Conservation (phyloP, 2,329 filamentous ascomycete species). For the Aspergillus amoenus region DNA sequence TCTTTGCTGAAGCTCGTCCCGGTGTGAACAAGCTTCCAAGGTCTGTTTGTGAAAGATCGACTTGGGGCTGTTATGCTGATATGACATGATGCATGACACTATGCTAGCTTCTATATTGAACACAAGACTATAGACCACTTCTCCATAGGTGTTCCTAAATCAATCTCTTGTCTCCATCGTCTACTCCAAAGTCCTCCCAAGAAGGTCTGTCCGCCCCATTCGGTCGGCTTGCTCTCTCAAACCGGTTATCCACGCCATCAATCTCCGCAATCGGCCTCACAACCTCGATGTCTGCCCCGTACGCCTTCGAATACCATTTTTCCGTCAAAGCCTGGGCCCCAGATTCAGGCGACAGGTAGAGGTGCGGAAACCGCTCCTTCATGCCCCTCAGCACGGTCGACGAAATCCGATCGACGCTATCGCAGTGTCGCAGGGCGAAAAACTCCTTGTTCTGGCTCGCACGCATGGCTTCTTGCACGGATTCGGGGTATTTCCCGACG, state of each 20-base stretch:
- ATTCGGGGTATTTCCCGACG: slow-evolving; percentile 56
- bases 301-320: slow-evolving; percentile 14
- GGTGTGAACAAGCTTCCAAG: too few species aligned
- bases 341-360: slow-evolving; percentile 44
- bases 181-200: slow-evolving; percentile 5
- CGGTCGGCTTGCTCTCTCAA: slow-evolving; percentile 11
- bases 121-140: neutral
- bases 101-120: neutral
- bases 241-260: slow-evolving; percentile 12
- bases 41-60: too few species aligned
- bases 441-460: slow-evolving; percentile 53
- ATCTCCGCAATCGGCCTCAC: slow-evolving; percentile 12
- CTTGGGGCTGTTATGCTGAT: too few species aligned
- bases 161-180: slow-evolving; percentile 1
- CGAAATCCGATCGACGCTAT: slow-evolving; percentile 66
- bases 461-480: slow-evolving; percentile 55
- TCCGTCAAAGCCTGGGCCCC: slow-evolving; percentile 45
- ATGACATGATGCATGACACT: neutral
- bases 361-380: slow-evolving; percentile 52
- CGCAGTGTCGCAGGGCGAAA: slow-evolving; percentile 57
- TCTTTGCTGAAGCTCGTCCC: too few species aligned
- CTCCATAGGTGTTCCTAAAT: neutral
- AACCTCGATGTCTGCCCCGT: slow-evolving; percentile 10
- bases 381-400: slow-evolving; percentile 58
- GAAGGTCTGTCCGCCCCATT: slow-evolving; percentile 12